Evolutionary conservation across 257 asterid species (phyloP).

Genomic region (Solanum stenotomum): DNA sequence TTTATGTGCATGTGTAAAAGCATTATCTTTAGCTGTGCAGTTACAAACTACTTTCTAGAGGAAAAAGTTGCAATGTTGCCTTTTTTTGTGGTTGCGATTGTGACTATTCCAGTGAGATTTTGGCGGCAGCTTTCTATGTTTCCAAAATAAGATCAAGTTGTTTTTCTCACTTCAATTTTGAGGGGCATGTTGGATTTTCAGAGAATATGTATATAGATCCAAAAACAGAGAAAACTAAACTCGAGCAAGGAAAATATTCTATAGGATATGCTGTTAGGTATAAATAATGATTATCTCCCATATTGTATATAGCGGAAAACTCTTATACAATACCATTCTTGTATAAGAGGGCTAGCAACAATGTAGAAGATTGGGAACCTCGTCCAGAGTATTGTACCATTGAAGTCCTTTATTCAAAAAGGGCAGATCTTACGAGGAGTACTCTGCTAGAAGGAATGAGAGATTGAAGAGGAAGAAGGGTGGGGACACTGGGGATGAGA

Average conservation of each 20-base stretch:
- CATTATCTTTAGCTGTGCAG: background rate
- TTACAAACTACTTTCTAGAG: background rate
- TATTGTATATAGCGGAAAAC: background rate
- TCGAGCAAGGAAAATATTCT: background rate
- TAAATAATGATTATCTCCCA: background rate
- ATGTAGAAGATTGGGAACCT: constrained; percentile 25
- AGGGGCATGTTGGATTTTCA: background rate
- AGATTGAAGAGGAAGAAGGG: constrained; percentile 75
- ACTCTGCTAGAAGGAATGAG: constrained; percentile 71
- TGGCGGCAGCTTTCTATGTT: background rate
- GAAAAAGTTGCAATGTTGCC: background rate
- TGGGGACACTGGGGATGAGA: constrained; percentile 35
- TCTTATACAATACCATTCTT: background rate
- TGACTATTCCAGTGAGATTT: background rate
- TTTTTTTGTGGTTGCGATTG: background rate
- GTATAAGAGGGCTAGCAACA: constrained; percentile 9
- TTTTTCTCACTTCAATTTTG: background rate
- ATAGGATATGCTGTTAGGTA: background rate
- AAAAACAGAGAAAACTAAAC: background rate
- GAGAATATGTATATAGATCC: background rate
- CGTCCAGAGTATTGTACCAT: constrained; percentile 63
- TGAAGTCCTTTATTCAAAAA: constrained; percentile 60
- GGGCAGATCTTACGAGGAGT: constrained; percentile 71
- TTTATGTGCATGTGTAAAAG: background rate
- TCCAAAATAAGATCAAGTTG: background rate